Base-by-base conservation (phyloP, 306 rosid genomes). In the Carpinus fangiana region DNA sequence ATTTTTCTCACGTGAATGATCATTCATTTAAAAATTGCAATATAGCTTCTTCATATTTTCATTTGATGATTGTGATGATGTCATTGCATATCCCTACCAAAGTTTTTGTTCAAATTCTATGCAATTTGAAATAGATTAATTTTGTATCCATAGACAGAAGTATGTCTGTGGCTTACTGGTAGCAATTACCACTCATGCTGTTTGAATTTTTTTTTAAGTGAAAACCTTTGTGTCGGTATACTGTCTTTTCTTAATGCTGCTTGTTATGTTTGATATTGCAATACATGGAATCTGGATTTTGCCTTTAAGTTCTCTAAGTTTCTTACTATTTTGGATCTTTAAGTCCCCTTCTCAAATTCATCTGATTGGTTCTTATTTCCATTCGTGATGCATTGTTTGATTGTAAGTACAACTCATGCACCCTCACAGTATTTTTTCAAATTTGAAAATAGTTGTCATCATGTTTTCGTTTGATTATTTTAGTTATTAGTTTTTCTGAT, bases 81-180 rank as follows among this genome's bases (percentile, higher is more conserved):
- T 36, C 47, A 26, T 14, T 16, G 17, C 70, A 16, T 64, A n/a
- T 64, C 43, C 46, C 46, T 64, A 64, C 21, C 47, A 31, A 62
- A 13, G 14, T 36, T 31, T 62, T 11, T 62, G 69, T 14, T 62
- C 18, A 28, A 28, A 31, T 7, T 31, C 21, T 16, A 62, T 62
- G 46, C 17, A 62, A 62, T 14, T 31, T 31, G 20, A 62, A 62
- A 62, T 62, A 8, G 8, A 62, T 62, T 34, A 62, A 28, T 62
- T 7, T 62, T 45, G 14, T 62, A 62, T 62, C 69, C 46, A 61
- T 62, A 9, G 11, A 64, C 70, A 64, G 70, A 64, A 62, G 34
- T 64, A 64, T 64, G 70, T 20, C 21, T 47, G 16, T 34, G 47
- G 38, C 5, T 34, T 64, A 16, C 36, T 36, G 16, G 70, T 64